Conservation (phyloP, 345 rosid genomes). For the Syzygium aqueum region DNA sequence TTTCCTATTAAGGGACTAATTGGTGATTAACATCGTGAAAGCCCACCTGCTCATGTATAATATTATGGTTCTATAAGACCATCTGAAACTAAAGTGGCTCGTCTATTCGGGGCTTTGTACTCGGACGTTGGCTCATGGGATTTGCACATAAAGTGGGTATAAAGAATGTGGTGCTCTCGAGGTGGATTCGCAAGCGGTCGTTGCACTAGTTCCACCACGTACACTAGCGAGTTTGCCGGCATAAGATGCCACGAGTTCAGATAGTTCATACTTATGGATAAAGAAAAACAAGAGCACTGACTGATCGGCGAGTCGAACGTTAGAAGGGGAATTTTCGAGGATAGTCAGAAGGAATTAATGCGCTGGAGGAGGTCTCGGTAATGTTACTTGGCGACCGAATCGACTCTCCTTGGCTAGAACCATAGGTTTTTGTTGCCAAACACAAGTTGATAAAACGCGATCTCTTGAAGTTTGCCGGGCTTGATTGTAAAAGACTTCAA, state of each 20-base stretch:
- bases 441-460: neutral
- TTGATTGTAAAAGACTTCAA: neutral
- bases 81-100: neutral
- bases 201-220: neutral
- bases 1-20: neutral
- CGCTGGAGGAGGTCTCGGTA: neutral
- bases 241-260: neutral
- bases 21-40: neutral
- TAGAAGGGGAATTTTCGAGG: neutral
- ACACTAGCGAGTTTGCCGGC: neutral
- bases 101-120: neutral
- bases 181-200: neutral
- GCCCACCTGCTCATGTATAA: neutral
- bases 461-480: neutral
- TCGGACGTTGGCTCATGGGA: neutral
- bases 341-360: neutral
- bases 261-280: neutral
- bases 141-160: neutral
- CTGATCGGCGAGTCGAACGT: neutral
- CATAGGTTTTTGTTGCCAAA: no score
- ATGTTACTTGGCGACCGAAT: neutral
- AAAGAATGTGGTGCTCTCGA: neutral
- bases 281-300: accelerated
- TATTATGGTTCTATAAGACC: neutral
- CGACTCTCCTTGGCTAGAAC: neutral